These are phyloP conservation scores for Lentithecium fluviatile DNA, from an alignment of 495 filamentous ascomycete genomes.

Conservation along the genomic window DNA sequence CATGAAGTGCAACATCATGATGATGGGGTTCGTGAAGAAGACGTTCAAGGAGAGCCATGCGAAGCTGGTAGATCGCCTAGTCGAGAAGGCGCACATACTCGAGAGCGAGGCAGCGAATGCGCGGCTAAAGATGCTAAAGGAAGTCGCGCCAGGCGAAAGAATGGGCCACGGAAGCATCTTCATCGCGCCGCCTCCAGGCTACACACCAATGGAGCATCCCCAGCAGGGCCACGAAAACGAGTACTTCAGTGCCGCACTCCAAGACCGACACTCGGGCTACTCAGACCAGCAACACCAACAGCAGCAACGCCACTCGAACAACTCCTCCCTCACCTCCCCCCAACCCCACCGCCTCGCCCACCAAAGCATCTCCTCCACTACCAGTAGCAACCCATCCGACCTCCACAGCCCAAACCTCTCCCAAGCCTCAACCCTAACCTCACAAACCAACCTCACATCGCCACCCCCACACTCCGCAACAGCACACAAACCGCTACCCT, in stretches of 20 bases:
- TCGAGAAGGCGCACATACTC: conserved; percentile 54
- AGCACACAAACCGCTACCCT: not conserved
- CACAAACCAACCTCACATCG: not conserved
- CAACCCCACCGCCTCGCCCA: too few species aligned
- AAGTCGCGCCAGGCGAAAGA: conserved; percentile 18
- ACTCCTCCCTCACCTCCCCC: too few species aligned
- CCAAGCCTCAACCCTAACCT: conserved; percentile 7
- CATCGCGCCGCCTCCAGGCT: conserved; percentile 28
- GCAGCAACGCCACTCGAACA: too few species aligned
- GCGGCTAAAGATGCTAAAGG: conserved; percentile 19
- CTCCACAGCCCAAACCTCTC: conserved; percentile 19
- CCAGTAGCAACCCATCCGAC: conserved; percentile 3
- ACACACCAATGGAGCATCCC: not conserved
- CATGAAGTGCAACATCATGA: conserved; percentile 71
- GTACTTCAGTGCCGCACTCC: not conserved
- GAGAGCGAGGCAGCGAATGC: conserved; percentile 28
- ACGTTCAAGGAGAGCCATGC: conserved; percentile 70
- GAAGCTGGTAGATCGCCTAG: conserved; percentile 62
- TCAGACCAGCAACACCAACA: too few species aligned
- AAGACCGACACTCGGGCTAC: too few species aligned
- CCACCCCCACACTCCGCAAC: not conserved
- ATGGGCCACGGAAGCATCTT: conserved; percentile 22
- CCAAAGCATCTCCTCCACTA: not conserved
- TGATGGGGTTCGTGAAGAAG: conserved; percentile 70
- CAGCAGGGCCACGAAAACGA: conserved; percentile 8